Base-by-base conservation (phyloP, 768 basidiomycete genomes). In the Collybia mongolica region DNA sequence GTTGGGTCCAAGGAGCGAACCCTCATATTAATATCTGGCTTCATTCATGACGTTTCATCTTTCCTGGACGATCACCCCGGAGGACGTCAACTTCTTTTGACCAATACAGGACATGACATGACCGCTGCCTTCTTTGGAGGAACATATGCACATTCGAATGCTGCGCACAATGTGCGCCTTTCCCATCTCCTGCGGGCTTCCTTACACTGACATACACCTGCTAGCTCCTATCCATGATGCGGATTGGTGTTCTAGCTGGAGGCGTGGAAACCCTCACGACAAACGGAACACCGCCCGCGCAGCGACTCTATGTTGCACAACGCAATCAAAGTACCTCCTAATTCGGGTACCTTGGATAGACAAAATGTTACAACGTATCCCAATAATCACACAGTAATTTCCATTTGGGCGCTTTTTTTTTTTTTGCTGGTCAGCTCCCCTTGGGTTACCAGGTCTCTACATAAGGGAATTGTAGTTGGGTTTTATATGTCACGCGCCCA, bases 101-200 rank as follows among this genome's bases (percentile, higher is more conserved):
- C 66, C 20, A 82, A 74, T 52, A 75, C 84, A 12, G 93, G 92
- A 18, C 85, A 83, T 60, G 92, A 95, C 55, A 84, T 89, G 65
- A 93, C 92, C 0, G 78, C 86, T 0, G 78, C 88, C 2, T 95
- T 95, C 72, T 90, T 86, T 63, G 93, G 93, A 4, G 92, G 92
- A 22, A 72, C 86, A 2, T 90, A 92, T 66, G 77, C 83, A 28
- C 90, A 93, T 62, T 89, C 87, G 11, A 88, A 90, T 65, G 90
- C 88, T 4, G 90, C 90, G 7, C 85, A 88, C 64, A 89, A 88
- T 54, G 84, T 84, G 62, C 53, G 81, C 69, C 18, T 20, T 19
- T 42, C 7, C 43, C 48, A 36, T 9, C 44, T 47, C 44, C 23
- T 40, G 40, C 7, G 9, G 39, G 26, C n/a, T 23, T 51, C n/a